phyloP scores from a whole-genome alignment of 306 rosid genomes.

The Fragaria ananassa region DNA sequence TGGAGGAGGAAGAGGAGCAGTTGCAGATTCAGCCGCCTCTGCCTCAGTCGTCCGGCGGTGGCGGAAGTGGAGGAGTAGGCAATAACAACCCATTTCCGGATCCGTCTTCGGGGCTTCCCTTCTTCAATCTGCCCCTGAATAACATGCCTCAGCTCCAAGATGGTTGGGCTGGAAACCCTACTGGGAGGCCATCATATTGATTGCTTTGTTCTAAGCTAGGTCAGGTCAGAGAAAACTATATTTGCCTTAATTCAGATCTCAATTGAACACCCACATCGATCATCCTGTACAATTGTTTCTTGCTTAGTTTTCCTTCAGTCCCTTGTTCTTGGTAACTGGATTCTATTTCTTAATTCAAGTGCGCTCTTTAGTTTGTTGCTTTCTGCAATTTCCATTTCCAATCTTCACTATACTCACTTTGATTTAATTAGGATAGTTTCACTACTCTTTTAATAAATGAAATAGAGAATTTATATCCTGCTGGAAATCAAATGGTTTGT shows the following conservation, averaged over 20 bases:
- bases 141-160: constrained; percentile 73
- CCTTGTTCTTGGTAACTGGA: constrained; percentile 2
- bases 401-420: constrained; percentile 7
- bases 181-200: constrained; percentile 60
- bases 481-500: neutral
- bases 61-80: constrained; percentile 27
- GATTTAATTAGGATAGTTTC: neutral
- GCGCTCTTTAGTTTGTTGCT: constrained; percentile 11
- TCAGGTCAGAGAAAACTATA: constrained; percentile 30
- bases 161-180: constrained; percentile 71
- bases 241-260: constrained; percentile 8
- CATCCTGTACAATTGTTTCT: constrained; percentile 16
- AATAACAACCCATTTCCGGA: constrained; percentile 51
- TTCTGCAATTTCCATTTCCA: neutral
- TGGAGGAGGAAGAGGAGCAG: constrained; percentile 71
- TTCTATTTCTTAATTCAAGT: constrained; percentile 5
- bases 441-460: neutral
- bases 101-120: constrained; percentile 70
- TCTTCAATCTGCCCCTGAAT: constrained; percentile 72
- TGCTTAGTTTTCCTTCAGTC: constrained; percentile 1
- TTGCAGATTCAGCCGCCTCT: constrained; percentile 50
- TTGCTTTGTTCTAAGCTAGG: constrained; percentile 14
- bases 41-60: constrained; percentile 43
- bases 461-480: neutral
- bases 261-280: neutral